A percentile compares a stretch with the other conserved stretches of the same genome.
These are phyloP conservation scores for Candida tetrigidarum DNA, from an alignment of 1,139 yeast genomes.

Conservation along the genomic window DNA sequence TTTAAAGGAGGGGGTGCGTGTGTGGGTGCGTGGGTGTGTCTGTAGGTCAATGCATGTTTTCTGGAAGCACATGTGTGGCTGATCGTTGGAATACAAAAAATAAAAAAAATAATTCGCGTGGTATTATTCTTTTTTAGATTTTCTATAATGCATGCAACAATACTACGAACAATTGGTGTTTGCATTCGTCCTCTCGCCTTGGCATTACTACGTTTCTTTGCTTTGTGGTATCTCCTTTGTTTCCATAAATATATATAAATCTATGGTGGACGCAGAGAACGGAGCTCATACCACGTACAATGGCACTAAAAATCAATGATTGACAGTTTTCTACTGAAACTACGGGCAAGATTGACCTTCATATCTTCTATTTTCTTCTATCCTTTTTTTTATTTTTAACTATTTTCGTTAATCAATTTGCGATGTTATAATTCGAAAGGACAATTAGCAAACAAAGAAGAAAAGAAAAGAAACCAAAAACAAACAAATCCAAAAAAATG, in stretches of 20 bases:
- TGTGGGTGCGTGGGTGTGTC: too few relatives aligned
- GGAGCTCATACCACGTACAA: background rate
- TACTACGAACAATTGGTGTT: too few relatives aligned
- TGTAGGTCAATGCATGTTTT: too few relatives aligned
- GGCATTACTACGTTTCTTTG: background rate
- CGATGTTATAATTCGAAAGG: background rate
- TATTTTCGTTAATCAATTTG: background rate
- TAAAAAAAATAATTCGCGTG: too few relatives aligned
- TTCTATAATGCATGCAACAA: too few relatives aligned
- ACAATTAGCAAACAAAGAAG: background rate
- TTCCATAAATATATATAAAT: too few relatives aligned
- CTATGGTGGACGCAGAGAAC: conserved; percentile 2
- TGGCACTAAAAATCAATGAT: background rate
- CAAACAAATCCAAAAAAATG: too few relatives aligned
- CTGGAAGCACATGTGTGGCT: background rate
- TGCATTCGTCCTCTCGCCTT: too few relatives aligned
- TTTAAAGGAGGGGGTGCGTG: too few relatives aligned
- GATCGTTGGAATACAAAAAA: too few relatives aligned
- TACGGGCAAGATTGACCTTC: background rate
- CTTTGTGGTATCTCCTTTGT: background rate
- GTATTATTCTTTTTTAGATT: too few relatives aligned
- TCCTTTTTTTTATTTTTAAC: background rate
- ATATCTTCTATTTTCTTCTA: background rate
- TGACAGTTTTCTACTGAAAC: conserved; percentile 6
- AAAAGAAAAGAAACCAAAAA: too few relatives aligned